These are phyloP conservation scores for Hortiboletus campestris DNA, from an alignment of 768 basidiomycete species.

Conservation along the genomic window DNA sequence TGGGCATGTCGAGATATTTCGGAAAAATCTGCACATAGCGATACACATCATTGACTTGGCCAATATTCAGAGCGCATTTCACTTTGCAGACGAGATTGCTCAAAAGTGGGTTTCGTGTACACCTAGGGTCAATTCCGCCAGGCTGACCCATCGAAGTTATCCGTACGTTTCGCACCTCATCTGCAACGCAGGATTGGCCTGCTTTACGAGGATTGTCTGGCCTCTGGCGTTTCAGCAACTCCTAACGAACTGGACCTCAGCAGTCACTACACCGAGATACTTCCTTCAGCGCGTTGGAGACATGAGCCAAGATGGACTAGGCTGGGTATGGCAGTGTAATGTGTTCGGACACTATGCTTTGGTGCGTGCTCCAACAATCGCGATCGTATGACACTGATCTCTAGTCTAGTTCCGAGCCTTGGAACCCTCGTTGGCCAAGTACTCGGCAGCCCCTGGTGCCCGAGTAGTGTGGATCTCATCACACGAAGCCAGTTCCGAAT, in stretches of 20 bases:
- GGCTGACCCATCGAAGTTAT: slow-evolving; percentile 45
- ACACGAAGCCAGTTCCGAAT: slow-evolving; percentile 52
- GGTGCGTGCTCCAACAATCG: slow-evolving; percentile 42
- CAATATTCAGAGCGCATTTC: slow-evolving; percentile 55
- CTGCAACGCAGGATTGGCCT: slow-evolving; percentile 74
- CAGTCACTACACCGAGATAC: slow-evolving; percentile 54
- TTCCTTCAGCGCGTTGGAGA: slow-evolving; percentile 59
- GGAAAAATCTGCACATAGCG: slow-evolving; percentile 57
- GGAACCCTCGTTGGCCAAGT: slow-evolving; percentile 48
- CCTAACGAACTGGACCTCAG: slow-evolving; percentile 40
- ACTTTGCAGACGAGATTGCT: slow-evolving; percentile 55
- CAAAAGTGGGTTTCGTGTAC: slow-evolving; percentile 44
- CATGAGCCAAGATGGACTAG: slow-evolving; percentile 64
- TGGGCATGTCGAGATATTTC: slow-evolving; percentile 56
- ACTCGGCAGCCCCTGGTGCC: slow-evolving; percentile 41
- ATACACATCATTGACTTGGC: slow-evolving; percentile 66
- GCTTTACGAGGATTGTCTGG: slow-evolving; percentile 57
- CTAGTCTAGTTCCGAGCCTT: slow-evolving; percentile 58
- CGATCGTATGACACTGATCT: slow-evolving; percentile 2
- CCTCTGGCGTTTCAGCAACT: slow-evolving; percentile 45
- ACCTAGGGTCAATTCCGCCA: not conserved
- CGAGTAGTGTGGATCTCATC: slow-evolving; percentile 83
- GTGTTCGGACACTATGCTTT: slow-evolving; percentile 78
- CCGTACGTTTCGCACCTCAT: slow-evolving; percentile 80
- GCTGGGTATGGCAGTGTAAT: slow-evolving; percentile 84